phyloP scores from a whole-genome alignment of 129 eudicot genomes.

The Flaveria sonorensis region DNA sequence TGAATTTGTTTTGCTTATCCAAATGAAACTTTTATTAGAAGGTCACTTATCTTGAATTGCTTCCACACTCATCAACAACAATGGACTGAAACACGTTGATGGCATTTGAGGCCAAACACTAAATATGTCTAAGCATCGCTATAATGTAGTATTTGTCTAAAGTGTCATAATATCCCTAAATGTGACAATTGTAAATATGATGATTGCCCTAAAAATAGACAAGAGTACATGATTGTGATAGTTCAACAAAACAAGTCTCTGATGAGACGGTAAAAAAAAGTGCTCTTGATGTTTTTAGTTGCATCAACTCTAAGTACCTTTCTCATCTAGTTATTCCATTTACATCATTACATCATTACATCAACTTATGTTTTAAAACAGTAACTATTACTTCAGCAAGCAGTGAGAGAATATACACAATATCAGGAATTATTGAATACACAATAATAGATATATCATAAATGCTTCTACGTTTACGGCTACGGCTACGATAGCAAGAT shows the following conservation, averaged over 20 bases:
- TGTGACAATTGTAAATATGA: too few relatives aligned
- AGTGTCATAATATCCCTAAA: too few relatives aligned
- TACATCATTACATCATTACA: not conserved
- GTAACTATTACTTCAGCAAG: too few relatives aligned
- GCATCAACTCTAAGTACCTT: constrained; percentile 61
- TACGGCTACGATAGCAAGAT: too few relatives aligned
- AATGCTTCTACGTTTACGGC: too few relatives aligned
- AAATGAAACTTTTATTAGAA: too few relatives aligned
- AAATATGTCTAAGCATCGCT: constrained; percentile 30
- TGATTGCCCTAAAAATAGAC: too few relatives aligned
- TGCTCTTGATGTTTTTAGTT: constrained; percentile 47
- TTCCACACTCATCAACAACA: not conserved
- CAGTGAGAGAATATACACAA: too few relatives aligned
- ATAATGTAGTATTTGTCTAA: too few relatives aligned
- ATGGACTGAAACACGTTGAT: not conserved
- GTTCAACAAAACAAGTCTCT: constrained; percentile 66
- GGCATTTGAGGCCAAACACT: not conserved
- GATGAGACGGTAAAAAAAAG: constrained; percentile 64
- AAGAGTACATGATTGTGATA: constrained; percentile 6
- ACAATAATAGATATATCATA: too few relatives aligned
- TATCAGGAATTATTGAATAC: too few relatives aligned
- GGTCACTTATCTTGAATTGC: not conserved
- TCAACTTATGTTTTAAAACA: not conserved
- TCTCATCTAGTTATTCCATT: not conserved
- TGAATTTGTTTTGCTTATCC: not conserved